Evolutionary conservation across 2,329 filamentous ascomycete species (phyloP).

Genomic region (Davidsoniella neocaledoniae): DNA sequence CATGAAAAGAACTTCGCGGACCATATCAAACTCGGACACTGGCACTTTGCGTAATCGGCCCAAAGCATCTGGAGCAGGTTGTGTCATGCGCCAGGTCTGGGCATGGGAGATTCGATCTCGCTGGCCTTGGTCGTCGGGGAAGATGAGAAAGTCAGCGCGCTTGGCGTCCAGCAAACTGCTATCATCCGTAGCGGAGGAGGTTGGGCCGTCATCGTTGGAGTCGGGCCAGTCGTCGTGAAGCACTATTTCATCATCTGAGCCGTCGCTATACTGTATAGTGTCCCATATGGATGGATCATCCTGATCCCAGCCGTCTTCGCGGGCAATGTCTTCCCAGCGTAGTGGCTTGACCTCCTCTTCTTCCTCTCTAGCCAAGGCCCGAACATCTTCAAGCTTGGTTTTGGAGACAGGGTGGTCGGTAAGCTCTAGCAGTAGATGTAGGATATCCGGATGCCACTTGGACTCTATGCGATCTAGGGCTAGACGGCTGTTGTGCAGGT

Average conservation of each 20-base stretch:
- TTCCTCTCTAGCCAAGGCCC: constrained; percentile 22
- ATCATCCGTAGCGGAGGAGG: constrained; percentile 13
- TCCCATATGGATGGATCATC: constrained; percentile 53
- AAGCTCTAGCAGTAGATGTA: constrained; percentile 64
- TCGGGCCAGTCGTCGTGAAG: constrained; percentile 21
- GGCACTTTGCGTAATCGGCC: constrained; percentile 23
- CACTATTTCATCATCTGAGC: constrained; percentile 38
- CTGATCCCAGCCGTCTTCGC: constrained; percentile 52
- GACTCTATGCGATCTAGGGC: constrained; percentile 36
- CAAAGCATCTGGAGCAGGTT: constrained; percentile 20
- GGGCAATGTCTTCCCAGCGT: constrained; percentile 65
- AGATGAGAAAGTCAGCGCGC: constrained; percentile 21
- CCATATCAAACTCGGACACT: constrained; percentile 54
- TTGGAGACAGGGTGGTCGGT: constrained; percentile 65
- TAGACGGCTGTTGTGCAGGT: constrained; percentile 41
- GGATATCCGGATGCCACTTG: constrained; percentile 61
- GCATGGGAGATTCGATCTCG: constrained; percentile 19
- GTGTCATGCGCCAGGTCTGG: constrained; percentile 22
- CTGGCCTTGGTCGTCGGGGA: constrained; percentile 19
- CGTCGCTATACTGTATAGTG: constrained; percentile 49
- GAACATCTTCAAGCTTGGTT: constrained; percentile 46
- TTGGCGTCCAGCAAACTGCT: neutral
- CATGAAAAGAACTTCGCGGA: constrained; percentile 74
- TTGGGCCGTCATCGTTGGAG: constrained; percentile 22
- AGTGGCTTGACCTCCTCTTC: constrained; percentile 32